Percentiles rank a stretch among this genome's conserved stretches.
Conservation (phyloP, 192 early-diverging fungal genomes). For the Chytriomyces sp. region DNA sequence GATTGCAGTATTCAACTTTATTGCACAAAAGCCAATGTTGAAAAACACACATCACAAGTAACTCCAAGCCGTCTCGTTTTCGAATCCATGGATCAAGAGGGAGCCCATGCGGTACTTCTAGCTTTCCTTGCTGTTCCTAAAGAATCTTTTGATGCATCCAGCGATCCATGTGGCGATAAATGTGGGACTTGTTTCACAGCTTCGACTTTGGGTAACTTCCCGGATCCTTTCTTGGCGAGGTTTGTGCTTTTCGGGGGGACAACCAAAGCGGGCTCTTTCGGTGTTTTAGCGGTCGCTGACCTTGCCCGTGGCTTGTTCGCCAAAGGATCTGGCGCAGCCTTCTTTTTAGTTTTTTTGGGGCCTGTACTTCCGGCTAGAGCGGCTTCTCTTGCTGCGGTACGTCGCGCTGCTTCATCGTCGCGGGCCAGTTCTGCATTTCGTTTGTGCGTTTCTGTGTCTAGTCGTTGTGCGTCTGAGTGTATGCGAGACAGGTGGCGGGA, state of each 20-base stretch:
- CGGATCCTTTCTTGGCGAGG: neutral
- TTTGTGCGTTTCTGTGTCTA: slow-evolving; percentile 12
- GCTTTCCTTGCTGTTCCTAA: neutral
- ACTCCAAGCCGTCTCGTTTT: neutral
- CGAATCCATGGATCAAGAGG: neutral
- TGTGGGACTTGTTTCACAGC: neutral
- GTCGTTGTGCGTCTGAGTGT: slow-evolving; percentile 20
- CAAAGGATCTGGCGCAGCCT: neutral
- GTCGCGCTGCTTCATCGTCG: neutral
- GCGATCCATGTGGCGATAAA: neutral
- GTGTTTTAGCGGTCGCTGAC: no score
- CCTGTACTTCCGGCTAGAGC: neutral
- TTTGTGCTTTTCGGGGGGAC: neutral
- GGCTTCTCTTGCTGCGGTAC: neutral
- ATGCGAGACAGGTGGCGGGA: neutral
- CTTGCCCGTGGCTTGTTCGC: neutral
- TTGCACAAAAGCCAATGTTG: neutral
- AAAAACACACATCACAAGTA: no score
- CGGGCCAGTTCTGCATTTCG: neutral
- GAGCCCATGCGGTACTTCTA: neutral
- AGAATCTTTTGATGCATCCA: neutral
- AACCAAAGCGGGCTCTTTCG: neutral
- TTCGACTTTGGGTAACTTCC: neutral
- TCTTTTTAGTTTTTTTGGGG: neutral
- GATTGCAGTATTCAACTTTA: neutral